Conservation (phyloP, 2,329 filamentous ascomycete genomes). For the Alternaria hordeiaustralica region DNA sequence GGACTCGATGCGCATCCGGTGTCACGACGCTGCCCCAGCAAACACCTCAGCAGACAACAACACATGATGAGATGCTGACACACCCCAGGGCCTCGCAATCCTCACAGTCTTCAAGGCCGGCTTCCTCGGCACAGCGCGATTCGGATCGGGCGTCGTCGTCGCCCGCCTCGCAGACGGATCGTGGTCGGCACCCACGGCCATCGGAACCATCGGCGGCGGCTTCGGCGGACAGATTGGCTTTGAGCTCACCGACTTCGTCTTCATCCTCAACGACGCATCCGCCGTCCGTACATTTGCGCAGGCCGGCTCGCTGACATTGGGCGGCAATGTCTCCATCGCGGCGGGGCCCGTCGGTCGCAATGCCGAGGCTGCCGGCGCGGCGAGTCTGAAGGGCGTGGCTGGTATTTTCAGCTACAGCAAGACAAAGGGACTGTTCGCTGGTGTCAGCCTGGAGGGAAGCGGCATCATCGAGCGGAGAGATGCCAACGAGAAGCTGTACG, state of each 20-base stretch:
- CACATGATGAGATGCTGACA: slow-evolving; percentile 9
- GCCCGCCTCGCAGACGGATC: slow-evolving; percentile 76
- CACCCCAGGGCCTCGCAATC: slow-evolving; percentile 73
- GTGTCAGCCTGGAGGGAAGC: slow-evolving; percentile 91
- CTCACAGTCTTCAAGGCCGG: slow-evolving; percentile 87
- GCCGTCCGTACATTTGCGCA: slow-evolving; percentile 96
- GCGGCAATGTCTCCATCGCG: slow-evolving; percentile 94
- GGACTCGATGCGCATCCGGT: slow-evolving; percentile 3
- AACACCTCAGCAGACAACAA: not conserved
- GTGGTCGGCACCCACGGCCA: slow-evolving; percentile 84
- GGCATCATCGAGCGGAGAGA: slow-evolving; percentile 94
- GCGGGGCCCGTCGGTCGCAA: slow-evolving; percentile 93
- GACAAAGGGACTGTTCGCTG: slow-evolving; percentile 95
- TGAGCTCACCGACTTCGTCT: slow-evolving; percentile 93
- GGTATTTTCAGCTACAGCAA: slow-evolving; percentile 98
- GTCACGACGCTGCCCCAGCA: slow-evolving; percentile 6
- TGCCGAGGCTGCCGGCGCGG: slow-evolving; percentile 93
- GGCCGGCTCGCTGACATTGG: slow-evolving; percentile 86
- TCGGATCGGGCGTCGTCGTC: slow-evolving; percentile 82
- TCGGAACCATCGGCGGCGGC: slow-evolving; percentile 79
- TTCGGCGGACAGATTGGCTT: slow-evolving; percentile 88
- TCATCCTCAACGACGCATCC: slow-evolving; percentile 90
- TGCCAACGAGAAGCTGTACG: slow-evolving; percentile 96
- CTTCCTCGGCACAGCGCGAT: slow-evolving; percentile 81
- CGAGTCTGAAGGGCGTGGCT: slow-evolving; percentile 85